Conservation (phyloP, 108 stramenopile species). For the Fistulifera solaris region DNA sequence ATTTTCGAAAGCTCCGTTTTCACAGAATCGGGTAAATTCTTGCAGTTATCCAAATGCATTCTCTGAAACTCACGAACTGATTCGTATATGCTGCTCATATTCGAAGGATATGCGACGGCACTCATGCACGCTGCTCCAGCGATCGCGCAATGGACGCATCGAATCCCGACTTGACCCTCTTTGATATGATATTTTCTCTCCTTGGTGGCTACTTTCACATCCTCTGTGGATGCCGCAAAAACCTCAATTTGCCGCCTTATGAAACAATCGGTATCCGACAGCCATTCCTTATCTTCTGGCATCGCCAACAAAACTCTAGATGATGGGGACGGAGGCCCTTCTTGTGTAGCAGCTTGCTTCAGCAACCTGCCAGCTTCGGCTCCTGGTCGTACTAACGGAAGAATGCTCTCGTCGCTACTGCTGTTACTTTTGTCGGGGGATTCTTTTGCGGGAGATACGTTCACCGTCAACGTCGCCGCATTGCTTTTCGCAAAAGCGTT, state of each 20-base stretch:
- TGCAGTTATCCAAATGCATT: slow-evolving; percentile 64
- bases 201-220: slow-evolving; percentile 39
- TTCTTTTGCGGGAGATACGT: neutral
- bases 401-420: slow-evolving; percentile 25
- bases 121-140: slow-evolving; percentile 25
- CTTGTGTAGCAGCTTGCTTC: slow-evolving; percentile 8
- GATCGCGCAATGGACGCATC: slow-evolving; percentile 68
- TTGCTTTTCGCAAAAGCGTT: neutral
- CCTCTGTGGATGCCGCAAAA: slow-evolving; percentile 54
- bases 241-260: slow-evolving; percentile 73
- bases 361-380: slow-evolving; percentile 33
- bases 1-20: slow-evolving; percentile 26
- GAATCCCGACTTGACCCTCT: slow-evolving; percentile 70
- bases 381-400: slow-evolving; percentile 21
- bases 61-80: slow-evolving; percentile 77
- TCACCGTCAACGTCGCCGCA: neutral
- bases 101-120: slow-evolving; percentile 66
- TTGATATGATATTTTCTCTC: slow-evolving; percentile 68
- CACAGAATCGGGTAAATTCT: slow-evolving; percentile 36
- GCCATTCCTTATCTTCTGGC: slow-evolving; percentile 79
- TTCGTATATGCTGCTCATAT: slow-evolving; percentile 71
- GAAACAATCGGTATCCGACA: slow-evolving; percentile 74
- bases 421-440: slow-evolving; percentile 3
- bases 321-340: slow-evolving; percentile 32
- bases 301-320: slow-evolving; percentile 64